phyloP scores from a whole-genome alignment of 352 stramenopile species.

The Peronospora belbahrii region DNA sequence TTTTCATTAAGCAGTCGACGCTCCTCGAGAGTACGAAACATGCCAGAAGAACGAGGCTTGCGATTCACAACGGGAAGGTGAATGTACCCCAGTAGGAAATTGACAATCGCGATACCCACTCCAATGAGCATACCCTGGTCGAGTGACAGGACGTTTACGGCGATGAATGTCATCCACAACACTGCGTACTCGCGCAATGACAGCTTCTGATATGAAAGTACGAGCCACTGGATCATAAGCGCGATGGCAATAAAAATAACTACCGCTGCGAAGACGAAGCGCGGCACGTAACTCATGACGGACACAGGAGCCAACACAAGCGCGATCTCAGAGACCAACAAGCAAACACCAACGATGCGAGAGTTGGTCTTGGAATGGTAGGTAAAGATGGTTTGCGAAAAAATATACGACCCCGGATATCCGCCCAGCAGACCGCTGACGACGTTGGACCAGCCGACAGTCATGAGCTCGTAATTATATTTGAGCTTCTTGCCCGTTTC shows the following conservation, averaged over 20 bases:
- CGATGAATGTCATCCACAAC: constrained; percentile 87
- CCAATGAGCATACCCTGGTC: constrained; percentile 91
- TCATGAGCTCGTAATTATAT: constrained; percentile 91
- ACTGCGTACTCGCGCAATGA: constrained; percentile 88
- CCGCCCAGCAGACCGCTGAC: constrained; percentile 91
- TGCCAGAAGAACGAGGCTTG: constrained; percentile 35
- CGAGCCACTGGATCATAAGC: constrained; percentile 95
- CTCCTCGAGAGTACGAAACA: constrained; percentile 41
- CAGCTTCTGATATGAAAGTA: constrained; percentile 67
- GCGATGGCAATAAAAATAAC: constrained; percentile 96
- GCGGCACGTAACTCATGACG: constrained; percentile 91
- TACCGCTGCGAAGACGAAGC: constrained; percentile 95
- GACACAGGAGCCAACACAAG: constrained; percentile 86
- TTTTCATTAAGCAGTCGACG: constrained; percentile 43
- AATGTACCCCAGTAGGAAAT: constrained; percentile 69
- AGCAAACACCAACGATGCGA: constrained; percentile 84
- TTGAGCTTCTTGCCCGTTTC: constrained; percentile 90
- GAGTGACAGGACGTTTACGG: constrained; percentile 88
- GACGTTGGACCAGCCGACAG: constrained; percentile 96
- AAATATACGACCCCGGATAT: constrained; percentile 98
- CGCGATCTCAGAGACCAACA: constrained; percentile 78
- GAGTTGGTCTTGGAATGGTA: constrained; percentile 87
- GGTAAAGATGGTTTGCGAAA: constrained; percentile 97
- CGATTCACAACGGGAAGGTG: constrained; percentile 50
- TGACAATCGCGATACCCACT: constrained; percentile 78